Percentiles rank a stretch among this genome's conserved stretches.
phyloP scores from a whole-genome alignment of 352 stramenopile genomes.

The Detonula confervacea region DNA sequence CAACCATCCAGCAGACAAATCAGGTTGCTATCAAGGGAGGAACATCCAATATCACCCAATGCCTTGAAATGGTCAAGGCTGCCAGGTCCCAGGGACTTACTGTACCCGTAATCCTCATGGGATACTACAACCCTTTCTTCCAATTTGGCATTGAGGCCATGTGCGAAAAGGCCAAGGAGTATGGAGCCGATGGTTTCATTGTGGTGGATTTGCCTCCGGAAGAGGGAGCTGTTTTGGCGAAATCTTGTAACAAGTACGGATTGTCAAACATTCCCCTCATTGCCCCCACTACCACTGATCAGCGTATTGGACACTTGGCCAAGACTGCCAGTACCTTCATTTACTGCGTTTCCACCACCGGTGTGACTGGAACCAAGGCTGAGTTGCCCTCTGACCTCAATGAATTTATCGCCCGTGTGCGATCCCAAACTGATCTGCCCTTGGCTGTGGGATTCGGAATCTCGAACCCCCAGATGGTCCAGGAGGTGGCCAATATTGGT shows the following conservation, averaged over 20 bases:
- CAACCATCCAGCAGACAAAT: conserved; percentile 96
- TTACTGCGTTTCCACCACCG: conserved; percentile 88
- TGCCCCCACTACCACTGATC: conserved; percentile 95
- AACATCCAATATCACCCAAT: conserved; percentile 91
- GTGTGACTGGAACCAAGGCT: conserved; percentile 91
- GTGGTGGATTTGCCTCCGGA: conserved; percentile 97
- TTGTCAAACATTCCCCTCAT: conserved; percentile 97
- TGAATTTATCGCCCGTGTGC: conserved; percentile 91
- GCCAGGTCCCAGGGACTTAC: conserved; percentile 90
- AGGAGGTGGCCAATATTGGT: conserved; percentile 89
- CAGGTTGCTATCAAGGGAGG: conserved; percentile 93
- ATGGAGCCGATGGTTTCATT: conserved; percentile 96
- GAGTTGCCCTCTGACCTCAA: conserved; percentile 92
- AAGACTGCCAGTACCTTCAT: conserved; percentile 84
- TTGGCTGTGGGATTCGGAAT: conserved; percentile 97
- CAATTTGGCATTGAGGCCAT: conserved; percentile 95
- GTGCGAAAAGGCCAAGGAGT: conserved; percentile 86
- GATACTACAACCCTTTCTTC: conserved; percentile 98
- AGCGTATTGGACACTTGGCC: conserved; percentile 88
- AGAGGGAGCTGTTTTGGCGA: conserved; percentile 91
- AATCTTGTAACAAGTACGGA: conserved; percentile 89
- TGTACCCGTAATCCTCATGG: conserved; percentile 97
- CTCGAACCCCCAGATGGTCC: conserved; percentile 92
- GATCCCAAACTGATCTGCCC: conserved; percentile 87
- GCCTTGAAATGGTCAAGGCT: conserved; percentile 90